phyloP scores from a whole-genome alignment of 148 eudicot genomes.

The Nepenthes gracilis region DNA sequence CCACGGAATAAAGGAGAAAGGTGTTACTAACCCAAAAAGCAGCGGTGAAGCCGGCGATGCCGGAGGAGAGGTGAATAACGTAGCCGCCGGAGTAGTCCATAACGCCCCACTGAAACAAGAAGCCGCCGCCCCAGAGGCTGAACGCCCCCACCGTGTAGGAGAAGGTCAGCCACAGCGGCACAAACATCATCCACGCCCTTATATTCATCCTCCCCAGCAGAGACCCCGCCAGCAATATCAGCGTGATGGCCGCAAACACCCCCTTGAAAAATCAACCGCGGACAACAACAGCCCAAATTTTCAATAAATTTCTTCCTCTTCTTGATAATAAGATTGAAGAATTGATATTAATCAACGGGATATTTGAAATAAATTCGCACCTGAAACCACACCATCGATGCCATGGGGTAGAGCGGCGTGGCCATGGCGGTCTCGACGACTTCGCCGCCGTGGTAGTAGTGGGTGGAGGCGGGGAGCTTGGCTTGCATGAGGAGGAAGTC shows the following conservation, averaged over 20 bases:
- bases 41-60: constrained; percentile 59
- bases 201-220: constrained; percentile 59
- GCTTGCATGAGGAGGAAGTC: constrained; percentile 29
- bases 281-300: too few relatives aligned
- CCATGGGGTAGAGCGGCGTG: constrained; percentile 36
- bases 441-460: constrained; percentile 3
- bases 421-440: constrained; percentile 12
- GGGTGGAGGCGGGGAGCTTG: constrained; percentile 23
- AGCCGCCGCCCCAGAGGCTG: constrained; percentile 73
- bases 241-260: constrained; percentile 46
- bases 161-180: constrained; percentile 60
- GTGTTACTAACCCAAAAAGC: constrained; percentile 49
- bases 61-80: constrained; percentile 66
- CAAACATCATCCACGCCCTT: constrained; percentile 74
- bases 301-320: too few relatives aligned
- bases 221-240: constrained; percentile 52
- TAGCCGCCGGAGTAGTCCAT: constrained; percentile 68
- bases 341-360: too few relatives aligned
- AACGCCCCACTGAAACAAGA: constrained; percentile 64
- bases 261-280: neutral
- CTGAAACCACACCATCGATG: constrained; percentile 62
- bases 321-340: too few relatives aligned
- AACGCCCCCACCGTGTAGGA: constrained; percentile 63
- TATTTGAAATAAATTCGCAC: constrained; percentile 1
- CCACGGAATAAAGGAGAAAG: neutral